Evolutionary conservation across 768 basidiomycete genomes (phyloP), one percentile per base, ranked within the genome.

Genomic region (Russula lepida): DNA sequence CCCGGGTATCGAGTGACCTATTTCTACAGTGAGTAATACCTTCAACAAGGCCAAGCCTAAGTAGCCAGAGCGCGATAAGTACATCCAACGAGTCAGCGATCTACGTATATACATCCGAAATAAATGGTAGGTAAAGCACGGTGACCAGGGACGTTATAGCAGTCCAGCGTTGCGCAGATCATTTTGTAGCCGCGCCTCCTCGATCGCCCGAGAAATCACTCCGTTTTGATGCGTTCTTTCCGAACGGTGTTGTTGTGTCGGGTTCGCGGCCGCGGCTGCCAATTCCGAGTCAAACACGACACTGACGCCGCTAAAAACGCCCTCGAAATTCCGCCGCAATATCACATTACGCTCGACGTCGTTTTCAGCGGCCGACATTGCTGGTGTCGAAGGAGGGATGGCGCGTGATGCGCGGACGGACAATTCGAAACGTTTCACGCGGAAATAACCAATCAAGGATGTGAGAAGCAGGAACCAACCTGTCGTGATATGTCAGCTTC

Each of bases 391-490:
- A 6, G 46, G 4, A 4, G 33, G 44, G 4, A 21, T 9, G 0
- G 44, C 8, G 54, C 50, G 55, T 33, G 75, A 64, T 68, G 78
- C 72, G 30, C 85, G 83, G 56, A 92, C 79, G 9, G 85, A 85
- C 49, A 76, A 71, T 69, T 92, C 90, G 88, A 89, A 93, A 55
- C 86, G 86, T 69, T 92, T 92, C 51, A 92, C 79, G 63, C 90
- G 85, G 82, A 85, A 87, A 73, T 81, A 97, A 11, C 88, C 85
- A 32, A 93, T 82, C 57, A 89, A 59, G 37, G 90, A 92, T 1
- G 92, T 88, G 35, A 97, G 77, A 33, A 98, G 77, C 25, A 98
- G 77, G 79, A 95, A 93, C 94, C 94, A 97, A 13, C 92, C 87
- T 89, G 59, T 28, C 11, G 9, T 21, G 1, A 25, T 9, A 32